Conservation (phyloP, 768 basidiomycete genomes). For the Udeniomyces megalosporus region DNA sequence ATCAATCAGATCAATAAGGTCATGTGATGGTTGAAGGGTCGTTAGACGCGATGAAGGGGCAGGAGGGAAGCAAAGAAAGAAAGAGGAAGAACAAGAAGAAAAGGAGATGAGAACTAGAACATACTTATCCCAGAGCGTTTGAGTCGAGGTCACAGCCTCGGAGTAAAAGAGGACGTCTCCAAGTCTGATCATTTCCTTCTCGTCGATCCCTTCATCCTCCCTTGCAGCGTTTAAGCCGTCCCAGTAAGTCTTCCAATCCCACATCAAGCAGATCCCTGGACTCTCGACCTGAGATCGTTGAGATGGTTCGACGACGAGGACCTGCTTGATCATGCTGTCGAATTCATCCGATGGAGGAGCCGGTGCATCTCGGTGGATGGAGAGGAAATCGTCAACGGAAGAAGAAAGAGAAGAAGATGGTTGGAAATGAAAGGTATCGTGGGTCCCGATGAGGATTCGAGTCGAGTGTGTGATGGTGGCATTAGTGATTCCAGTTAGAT, state of each 20-base stretch:
- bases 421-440: conserved; percentile 38
- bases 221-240: conserved; percentile 31
- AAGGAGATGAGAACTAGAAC: conserved; percentile 23
- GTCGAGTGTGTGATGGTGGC: too few species aligned
- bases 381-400: neutral
- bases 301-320: conserved; percentile 9
- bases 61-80: neutral
- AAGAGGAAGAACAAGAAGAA: neutral
- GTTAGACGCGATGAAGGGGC: too few species aligned
- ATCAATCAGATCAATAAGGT: too few species aligned
- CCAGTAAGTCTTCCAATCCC: conserved; percentile 51
- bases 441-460: conserved; percentile 45
- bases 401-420: neutral
- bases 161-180: conserved; percentile 73
- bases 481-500: too few species aligned
- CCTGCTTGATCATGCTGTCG: conserved; percentile 2
- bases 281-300: too few species aligned
- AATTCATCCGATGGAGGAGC: neutral
- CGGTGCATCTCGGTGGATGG: conserved; percentile 7
- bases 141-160: conserved; percentile 82
- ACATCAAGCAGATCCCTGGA: conserved; percentile 29
- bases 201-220: neutral
- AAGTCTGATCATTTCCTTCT: conserved; percentile 23
- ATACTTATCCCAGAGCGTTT: conserved; percentile 84
- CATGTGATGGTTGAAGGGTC: too few species aligned